Conservation (phyloP, 345 rosid genomes). For the Populus euphratica region DNA sequence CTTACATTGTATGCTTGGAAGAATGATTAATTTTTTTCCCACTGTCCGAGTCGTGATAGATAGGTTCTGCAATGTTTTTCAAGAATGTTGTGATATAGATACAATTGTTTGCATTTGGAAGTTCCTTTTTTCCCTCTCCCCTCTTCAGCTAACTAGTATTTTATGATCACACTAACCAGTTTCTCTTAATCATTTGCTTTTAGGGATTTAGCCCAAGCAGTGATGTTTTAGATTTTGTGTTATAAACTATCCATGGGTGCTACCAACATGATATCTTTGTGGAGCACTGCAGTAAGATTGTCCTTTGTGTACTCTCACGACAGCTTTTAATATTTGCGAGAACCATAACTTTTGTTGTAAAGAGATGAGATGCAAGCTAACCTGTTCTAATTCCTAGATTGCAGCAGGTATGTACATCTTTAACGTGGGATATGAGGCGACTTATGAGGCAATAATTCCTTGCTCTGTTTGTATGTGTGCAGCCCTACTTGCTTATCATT, state of each 20-base stretch:
- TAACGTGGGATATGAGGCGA: conserved; percentile 1
- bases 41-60: conserved; percentile 2
- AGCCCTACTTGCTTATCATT: background rate
- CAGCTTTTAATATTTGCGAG: background rate
- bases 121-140: background rate
- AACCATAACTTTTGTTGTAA: background rate
- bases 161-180: background rate
- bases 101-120: conserved; percentile 19
- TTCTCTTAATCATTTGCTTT: background rate
- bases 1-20: conserved; percentile 66
- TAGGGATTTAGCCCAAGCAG: background rate
- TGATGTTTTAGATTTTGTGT: conserved; percentile 1
- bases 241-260: conserved; percentile 7
- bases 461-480: background rate
- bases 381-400: conserved; percentile 1
- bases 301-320: background rate
- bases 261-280: background rate
- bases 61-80: conserved; percentile 16
- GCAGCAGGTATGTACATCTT: conserved; percentile 1
- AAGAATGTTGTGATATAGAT: conserved; percentile 23
- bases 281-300: conserved; percentile 16
- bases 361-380: conserved; percentile 1
- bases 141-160: background rate
- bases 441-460: background rate
- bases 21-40: conserved; percentile 45